Base-by-base conservation (phyloP, 306 rosid genomes). In the Psophocarpus tetragonolobus region DNA sequence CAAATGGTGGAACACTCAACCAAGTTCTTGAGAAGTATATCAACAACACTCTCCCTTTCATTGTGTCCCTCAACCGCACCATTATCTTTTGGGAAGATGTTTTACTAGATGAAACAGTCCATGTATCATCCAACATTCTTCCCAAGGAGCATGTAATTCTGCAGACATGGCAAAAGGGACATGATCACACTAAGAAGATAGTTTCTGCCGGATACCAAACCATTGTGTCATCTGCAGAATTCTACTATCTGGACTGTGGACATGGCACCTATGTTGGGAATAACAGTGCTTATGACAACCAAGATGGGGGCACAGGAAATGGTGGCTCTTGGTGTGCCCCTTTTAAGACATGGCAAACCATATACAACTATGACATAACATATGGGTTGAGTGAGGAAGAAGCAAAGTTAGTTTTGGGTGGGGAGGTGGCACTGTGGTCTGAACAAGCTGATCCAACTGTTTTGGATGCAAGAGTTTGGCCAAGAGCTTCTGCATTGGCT, bases 321-420 rank as follows among this genome's bases (percentile, higher is more conserved):
- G 98, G 96, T 24, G 97, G 88, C 0, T 94, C 98, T 2, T 94
- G 97, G 98, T 94, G 96, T 77, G 93, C 86, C 27, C 97, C 95
- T 1, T 94, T 92, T 68, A 94, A 94, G 74, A 92, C 96, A 5
- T 94, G 98, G 98, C 95, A 92, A 65, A 84, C 85, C 21, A 81
- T 94, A 3, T 94, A 92, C 75, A 71, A 94, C 56, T 92, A 94
- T 65, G 97, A 92, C 47, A 92, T 94, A 45, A 73, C 92, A 1
- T 85, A 75, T 18, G 95, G 93, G 18, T 14, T 94, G 85, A 90
- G 58, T 8, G 80, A 89, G 63, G 93, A 85, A 45, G 96, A 94
- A 74, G 84, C 91, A n/a, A 84, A 84, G 44, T 57, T 94, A 71
- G 95, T 94, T 78, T 76, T 94, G n/a, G 98, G 98, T 33, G 98